phyloP scores from a whole-genome alignment of 1,139 yeast species.

The Lodderomyces metapsilosis region DNA sequence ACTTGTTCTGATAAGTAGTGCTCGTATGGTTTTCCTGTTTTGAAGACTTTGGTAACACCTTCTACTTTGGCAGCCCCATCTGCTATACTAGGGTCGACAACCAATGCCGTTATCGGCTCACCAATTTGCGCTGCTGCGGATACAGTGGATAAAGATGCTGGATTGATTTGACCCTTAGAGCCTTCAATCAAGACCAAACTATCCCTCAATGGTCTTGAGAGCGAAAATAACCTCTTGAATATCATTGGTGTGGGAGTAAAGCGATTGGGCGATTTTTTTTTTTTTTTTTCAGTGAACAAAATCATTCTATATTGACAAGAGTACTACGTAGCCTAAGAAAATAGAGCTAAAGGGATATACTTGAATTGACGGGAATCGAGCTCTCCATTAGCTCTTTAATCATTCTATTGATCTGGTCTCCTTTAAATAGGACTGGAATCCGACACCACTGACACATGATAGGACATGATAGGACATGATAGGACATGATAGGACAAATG shows the following conservation, averaged over 20 bases:
- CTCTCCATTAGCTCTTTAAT: too few species aligned
- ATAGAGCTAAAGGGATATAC: too few species aligned
- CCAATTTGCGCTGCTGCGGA: conserved; percentile 66
- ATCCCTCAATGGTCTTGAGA: conserved; percentile 24
- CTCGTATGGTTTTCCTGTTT: conserved; percentile 50
- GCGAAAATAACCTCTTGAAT: conserved; percentile 31
- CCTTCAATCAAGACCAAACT: conserved; percentile 79
- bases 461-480: too few species aligned
- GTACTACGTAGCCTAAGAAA: too few species aligned
- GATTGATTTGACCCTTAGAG: conserved; percentile 48
- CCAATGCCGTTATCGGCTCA: conserved; percentile 61
- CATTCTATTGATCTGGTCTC: too few species aligned
- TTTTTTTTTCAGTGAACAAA: neutral
- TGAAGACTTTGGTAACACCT: conserved; percentile 46
- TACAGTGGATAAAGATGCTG: conserved; percentile 66
- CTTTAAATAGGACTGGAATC: too few species aligned
- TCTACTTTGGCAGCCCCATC: conserved; percentile 36
- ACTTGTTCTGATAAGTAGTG: conserved; percentile 66
- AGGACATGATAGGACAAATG: too few species aligned
- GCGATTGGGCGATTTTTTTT: neutral
- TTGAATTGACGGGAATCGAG: too few species aligned
- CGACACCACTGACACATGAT: too few species aligned
- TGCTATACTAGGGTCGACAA: conserved; percentile 55
- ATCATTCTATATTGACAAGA: too few species aligned
- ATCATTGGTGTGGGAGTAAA: conserved; percentile 5